Conservation (phyloP, 2,329 filamentous ascomycete genomes). For the Colletotrichum scovillei region DNA sequence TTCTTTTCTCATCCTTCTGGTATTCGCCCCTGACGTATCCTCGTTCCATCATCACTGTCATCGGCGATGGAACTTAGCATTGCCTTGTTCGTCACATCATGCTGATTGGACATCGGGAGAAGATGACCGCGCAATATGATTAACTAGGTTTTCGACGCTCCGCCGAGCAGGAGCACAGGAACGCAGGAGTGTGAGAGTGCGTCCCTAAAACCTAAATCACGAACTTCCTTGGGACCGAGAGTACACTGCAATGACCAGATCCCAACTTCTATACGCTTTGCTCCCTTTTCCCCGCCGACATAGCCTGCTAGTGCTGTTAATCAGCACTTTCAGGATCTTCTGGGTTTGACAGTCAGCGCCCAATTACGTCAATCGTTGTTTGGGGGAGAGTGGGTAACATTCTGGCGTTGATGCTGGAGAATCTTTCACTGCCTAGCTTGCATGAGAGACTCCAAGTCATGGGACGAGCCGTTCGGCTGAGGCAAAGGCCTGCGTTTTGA, state of each 20-base stretch:
- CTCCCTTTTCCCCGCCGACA: background rate
- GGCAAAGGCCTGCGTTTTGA: slow-evolving; percentile 7
- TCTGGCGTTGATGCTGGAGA: background rate
- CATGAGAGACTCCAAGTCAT: slow-evolving; percentile 2
- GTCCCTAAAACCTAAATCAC: slow-evolving; percentile 3
- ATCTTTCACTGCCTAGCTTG: background rate
- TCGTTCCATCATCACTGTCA: background rate
- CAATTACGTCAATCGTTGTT: slow-evolving; percentile 3
- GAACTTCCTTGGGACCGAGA: background rate
- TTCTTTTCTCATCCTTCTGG: background rate
- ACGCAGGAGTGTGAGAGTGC: background rate
- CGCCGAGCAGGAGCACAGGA: slow-evolving; percentile 2
- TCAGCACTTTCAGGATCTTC: background rate
- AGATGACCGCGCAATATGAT: slow-evolving; percentile 4
- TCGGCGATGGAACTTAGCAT: background rate
- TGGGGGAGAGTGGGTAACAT: too few relatives aligned
- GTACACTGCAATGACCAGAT: background rate
- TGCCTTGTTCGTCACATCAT: background rate
- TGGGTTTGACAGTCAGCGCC: background rate
- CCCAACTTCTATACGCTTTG: background rate
- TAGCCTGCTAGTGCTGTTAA: background rate
- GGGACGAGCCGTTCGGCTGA: slow-evolving; percentile 26
- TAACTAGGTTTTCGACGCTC: slow-evolving; percentile 12
- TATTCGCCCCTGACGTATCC: background rate
- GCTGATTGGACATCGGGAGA: background rate